phyloP scores from a whole-genome alignment of 164 flowering plant genomes.

The Hamamelis virginiana region DNA sequence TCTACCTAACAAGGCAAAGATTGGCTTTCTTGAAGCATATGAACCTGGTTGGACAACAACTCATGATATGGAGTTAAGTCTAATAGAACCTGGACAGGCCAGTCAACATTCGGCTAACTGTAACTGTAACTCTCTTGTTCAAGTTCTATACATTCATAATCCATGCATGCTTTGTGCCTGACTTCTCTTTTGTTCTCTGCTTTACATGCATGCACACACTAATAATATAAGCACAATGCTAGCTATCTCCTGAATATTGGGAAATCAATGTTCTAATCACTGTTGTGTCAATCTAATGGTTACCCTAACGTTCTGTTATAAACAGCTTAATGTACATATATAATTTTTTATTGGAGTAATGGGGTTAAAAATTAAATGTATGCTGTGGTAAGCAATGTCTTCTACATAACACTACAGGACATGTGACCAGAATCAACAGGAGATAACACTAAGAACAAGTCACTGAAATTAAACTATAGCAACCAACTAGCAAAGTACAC shows the following conservation, averaged over 20 bases:
- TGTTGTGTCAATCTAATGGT: too few relatives aligned
- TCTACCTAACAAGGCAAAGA: conserved; percentile 92
- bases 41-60: conserved; percentile 95
- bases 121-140: conserved; percentile 33
- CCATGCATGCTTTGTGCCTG: background rate
- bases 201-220: background rate
- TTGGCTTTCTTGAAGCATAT: conserved; percentile 94
- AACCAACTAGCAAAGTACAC: too few relatives aligned
- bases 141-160: conserved; percentile 9
- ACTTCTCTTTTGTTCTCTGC: background rate
- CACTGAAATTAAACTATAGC: too few relatives aligned
- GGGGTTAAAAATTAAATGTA: too few relatives aligned
- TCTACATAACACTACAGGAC: too few relatives aligned
- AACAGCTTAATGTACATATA: too few relatives aligned
- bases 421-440: too few relatives aligned
- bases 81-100: conserved; percentile 59
- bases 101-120: conserved; percentile 58
- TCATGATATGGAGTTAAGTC: conserved; percentile 85
- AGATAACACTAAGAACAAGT: too few relatives aligned
- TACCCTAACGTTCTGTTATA: too few relatives aligned
- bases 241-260: background rate
- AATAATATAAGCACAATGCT: background rate
- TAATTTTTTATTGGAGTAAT: too few relatives aligned
- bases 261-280: background rate
- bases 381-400: too few relatives aligned